These are phyloP conservation scores for Alliaria petiolata DNA, from an alignment of 345 rosid genomes.

Conservation along the genomic window DNA sequence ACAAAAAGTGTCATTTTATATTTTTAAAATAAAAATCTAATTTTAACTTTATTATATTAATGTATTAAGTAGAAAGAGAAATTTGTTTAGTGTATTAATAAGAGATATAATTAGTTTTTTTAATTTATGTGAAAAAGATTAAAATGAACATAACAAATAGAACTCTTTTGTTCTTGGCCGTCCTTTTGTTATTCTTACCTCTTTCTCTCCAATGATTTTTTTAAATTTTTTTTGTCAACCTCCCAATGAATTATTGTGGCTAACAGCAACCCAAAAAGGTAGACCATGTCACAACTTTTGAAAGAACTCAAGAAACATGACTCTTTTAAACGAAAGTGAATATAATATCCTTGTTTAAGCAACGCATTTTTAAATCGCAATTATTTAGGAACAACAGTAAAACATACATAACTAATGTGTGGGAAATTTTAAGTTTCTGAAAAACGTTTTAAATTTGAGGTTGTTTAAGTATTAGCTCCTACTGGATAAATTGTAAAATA, in stretches of 20 bases:
- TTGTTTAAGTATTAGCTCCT: background rate
- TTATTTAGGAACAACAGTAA: background rate
- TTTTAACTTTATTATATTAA: too few relatives aligned
- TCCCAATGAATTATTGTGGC: background rate
- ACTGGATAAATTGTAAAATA: background rate
- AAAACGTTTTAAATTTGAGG: background rate
- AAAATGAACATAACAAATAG: background rate
- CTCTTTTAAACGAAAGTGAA: background rate
- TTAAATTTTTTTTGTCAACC: too few relatives aligned
- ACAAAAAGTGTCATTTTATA: too few relatives aligned
- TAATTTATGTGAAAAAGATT: too few relatives aligned
- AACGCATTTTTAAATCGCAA: background rate
- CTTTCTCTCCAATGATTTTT: too few relatives aligned
- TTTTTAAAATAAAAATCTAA: too few relatives aligned
- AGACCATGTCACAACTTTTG: slow-evolving; percentile 15
- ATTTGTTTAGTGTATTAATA: too few relatives aligned
- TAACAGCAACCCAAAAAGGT: background rate
- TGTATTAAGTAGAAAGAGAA: too few relatives aligned
- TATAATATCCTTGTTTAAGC: background rate
- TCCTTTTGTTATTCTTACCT: slow-evolving; percentile 18
- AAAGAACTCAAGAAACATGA: background rate
- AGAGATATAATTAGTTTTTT: too few relatives aligned
- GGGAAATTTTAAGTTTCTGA: too few relatives aligned
- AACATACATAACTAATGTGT: background rate
- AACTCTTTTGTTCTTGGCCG: slow-evolving; percentile 9